Conservation (phyloP, 2,329 filamentous ascomycete species). For the Coniochaeta pulveracea region DNA sequence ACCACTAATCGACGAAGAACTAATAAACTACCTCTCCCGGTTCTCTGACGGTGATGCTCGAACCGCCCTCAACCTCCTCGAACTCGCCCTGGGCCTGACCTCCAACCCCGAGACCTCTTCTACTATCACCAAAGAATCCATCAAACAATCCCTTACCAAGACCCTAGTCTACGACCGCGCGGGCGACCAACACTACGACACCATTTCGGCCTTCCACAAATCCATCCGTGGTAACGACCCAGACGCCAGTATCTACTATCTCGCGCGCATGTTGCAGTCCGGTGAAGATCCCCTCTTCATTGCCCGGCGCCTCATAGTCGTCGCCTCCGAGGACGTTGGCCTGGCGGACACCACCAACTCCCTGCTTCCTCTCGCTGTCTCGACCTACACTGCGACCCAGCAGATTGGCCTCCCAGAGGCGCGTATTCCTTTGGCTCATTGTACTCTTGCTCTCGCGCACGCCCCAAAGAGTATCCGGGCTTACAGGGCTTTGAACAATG, state of each 20-base stretch:
- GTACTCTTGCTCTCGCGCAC: conserved; percentile 66
- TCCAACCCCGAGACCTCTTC: conserved; percentile 12
- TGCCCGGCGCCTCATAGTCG: conserved; percentile 84
- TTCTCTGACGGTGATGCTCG: conserved; percentile 91
- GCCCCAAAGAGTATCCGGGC: conserved; percentile 80
- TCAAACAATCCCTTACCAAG: conserved; percentile 78
- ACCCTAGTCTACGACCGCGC: conserved; percentile 91
- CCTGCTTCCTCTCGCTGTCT: conserved; percentile 76
- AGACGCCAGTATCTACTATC: conserved; percentile 86
- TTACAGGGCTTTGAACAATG: conserved; percentile 74
- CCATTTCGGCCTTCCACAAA: conserved; percentile 95
- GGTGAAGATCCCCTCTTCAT: conserved; percentile 92
- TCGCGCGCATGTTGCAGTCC: conserved; percentile 89
- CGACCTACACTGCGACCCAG: conserved; percentile 77
- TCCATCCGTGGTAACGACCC: conserved; percentile 79
- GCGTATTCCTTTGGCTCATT: conserved; percentile 83
- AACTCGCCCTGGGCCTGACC: conserved; percentile 73
- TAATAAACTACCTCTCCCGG: conserved; percentile 70
- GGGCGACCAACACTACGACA: conserved; percentile 95
- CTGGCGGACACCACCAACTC: conserved; percentile 76
- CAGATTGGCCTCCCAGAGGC: conserved; percentile 95
- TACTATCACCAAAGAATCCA: conserved; percentile 57
- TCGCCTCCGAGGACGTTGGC: conserved; percentile 89
- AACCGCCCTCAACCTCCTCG: conserved; percentile 83
- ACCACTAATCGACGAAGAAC: conserved; percentile 60